These are phyloP conservation scores for Mycena maculata DNA, from an alignment of 768 basidiomycete genomes.

Conservation along the genomic window DNA sequence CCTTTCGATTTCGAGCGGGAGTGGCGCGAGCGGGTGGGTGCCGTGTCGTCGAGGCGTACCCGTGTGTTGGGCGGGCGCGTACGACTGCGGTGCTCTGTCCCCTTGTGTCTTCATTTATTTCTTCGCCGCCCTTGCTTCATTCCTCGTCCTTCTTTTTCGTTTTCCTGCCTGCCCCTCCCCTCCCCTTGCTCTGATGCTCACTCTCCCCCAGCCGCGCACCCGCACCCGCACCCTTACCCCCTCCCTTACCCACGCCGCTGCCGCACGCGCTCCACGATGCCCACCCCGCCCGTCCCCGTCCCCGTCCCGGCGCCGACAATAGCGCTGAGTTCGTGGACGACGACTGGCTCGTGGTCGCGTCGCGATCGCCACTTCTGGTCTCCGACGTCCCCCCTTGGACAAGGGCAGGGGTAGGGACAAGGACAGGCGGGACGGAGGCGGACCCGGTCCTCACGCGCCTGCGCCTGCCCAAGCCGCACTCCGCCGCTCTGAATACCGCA, in stretches of 20 bases:
- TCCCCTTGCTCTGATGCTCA: background rate
- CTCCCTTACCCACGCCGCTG: conserved; percentile 7
- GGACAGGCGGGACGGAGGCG: conserved; percentile 28
- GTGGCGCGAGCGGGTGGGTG: no score
- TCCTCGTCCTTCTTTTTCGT: no score
- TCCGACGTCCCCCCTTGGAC: conserved; percentile 1
- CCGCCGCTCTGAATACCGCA: background rate
- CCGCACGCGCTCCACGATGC: conserved; percentile 34
- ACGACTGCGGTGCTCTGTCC: no score
- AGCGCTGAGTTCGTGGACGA: background rate
- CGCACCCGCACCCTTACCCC: conserved; percentile 12
- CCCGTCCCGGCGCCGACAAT: background rate
- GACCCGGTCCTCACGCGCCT: conserved; percentile 28
- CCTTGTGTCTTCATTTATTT: no score
- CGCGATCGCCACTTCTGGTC: conserved; percentile 10
- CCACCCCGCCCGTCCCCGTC: conserved; percentile 23
- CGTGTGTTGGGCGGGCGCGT: no score
- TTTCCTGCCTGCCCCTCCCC: no score
- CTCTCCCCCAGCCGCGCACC: background rate
- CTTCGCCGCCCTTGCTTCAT: no score
- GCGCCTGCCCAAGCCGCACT: conserved; percentile 25
- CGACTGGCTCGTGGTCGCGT: conserved; percentile 29
- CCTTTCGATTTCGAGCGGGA: no score
- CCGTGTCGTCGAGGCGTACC: no score
- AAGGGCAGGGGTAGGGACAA: no score